Conservation (phyloP, 345 rosid genomes). For the Trapa bicornis region DNA sequence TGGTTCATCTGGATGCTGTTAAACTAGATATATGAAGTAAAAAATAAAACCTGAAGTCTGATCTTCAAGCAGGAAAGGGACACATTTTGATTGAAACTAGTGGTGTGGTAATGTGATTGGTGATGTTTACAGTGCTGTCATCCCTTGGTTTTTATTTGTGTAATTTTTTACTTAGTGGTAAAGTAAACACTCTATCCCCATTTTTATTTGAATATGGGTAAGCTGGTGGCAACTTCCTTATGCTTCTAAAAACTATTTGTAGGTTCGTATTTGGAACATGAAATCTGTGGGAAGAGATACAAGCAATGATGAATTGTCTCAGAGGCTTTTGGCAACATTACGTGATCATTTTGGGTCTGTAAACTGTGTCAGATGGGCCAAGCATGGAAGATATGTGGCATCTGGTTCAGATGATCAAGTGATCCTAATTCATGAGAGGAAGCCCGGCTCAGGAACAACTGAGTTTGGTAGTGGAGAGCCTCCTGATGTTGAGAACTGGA, state of each 20-base stretch:
- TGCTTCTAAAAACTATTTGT: conserved; percentile 7
- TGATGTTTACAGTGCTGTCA: not conserved
- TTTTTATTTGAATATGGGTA: not conserved
- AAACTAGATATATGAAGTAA: not conserved
- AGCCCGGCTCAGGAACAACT: conserved; percentile 95
- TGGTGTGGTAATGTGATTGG: not conserved
- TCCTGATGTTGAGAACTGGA: conserved; percentile 98
- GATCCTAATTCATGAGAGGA: conserved; percentile 80
- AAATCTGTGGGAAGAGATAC: conserved; percentile 61
- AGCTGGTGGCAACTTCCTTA: not conserved
- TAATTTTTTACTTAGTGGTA: not conserved
- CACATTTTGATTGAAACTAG: not conserved
- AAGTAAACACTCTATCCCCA: no score
- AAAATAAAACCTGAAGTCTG: not conserved
- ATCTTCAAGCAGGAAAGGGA: not conserved
- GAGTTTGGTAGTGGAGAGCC: conserved; percentile 98
- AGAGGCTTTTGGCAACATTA: conserved; percentile 86
- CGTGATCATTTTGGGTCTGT: conserved; percentile 99
- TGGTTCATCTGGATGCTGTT: not conserved
- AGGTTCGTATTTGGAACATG: conserved; percentile 98
- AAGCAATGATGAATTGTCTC: conserved; percentile 40
- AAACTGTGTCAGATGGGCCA: conserved; percentile 99
- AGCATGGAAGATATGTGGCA: conserved; percentile 78
- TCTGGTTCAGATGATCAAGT: conserved; percentile 97
- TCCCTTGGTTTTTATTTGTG: not conserved